phyloP scores from a whole-genome alignment of 1,284 basidiomycete species.

The Moniliella sp. region DNA sequence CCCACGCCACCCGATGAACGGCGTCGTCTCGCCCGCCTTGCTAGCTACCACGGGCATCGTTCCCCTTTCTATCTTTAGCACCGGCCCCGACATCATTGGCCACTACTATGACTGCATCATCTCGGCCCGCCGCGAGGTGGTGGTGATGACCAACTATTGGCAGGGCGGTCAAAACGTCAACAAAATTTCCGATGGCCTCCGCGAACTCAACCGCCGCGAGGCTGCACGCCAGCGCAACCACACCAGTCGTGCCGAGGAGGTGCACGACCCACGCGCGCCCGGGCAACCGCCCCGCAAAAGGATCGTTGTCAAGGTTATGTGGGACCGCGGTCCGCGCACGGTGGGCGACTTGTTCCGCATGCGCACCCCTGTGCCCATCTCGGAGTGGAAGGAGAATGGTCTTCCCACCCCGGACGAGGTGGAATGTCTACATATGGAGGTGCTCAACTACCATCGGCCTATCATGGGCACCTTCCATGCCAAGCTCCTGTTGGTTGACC shows the following conservation, averaged over 20 bases:
- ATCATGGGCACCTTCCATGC: slow-evolving; percentile 51
- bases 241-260: neutral
- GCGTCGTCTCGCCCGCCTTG: slow-evolving; percentile 26
- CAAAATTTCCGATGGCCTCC: slow-evolving; percentile 21
- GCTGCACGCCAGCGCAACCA: slow-evolving; percentile 3
- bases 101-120: slow-evolving; percentile 33
- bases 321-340: slow-evolving; percentile 28
- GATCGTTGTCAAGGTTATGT: slow-evolving; percentile 31
- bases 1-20: slow-evolving; percentile 17
- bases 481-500: slow-evolving; percentile 54
- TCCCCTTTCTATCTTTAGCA: slow-evolving; percentile 28
- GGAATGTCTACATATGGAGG: slow-evolving; percentile 21
- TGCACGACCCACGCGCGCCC: no score
- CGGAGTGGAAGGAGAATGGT: slow-evolving; percentile 24
- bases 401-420: slow-evolving; percentile 20
- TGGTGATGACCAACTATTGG: slow-evolving; percentile 33
- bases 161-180: slow-evolving; percentile 28
- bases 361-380: slow-evolving; percentile 18
- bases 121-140: slow-evolving; percentile 20
- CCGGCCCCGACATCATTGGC: slow-evolving; percentile 30
- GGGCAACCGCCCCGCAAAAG: no score
- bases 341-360: slow-evolving; percentile 25
- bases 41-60: slow-evolving; percentile 28
- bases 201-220: slow-evolving; percentile 16
- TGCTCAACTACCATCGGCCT: slow-evolving; percentile 31